phyloP scores from a whole-genome alignment of 164 flowering plant genomes.

The Aristolochia californica region DNA sequence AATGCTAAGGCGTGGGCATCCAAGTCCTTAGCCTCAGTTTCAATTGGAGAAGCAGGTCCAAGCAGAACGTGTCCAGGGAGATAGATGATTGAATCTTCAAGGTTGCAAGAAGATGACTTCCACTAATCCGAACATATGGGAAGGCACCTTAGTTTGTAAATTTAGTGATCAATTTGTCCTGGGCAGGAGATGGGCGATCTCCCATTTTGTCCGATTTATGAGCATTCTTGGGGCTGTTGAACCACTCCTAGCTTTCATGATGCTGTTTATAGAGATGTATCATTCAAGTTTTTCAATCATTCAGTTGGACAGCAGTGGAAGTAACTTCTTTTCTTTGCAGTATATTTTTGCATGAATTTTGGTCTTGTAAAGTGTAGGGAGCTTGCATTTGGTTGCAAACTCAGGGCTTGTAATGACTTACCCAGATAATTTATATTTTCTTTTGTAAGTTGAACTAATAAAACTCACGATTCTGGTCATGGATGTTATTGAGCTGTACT shows the following conservation, averaged over 20 bases:
- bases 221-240: not conserved
- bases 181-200: too few relatives aligned
- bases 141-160: too few relatives aligned
- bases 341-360: not conserved
- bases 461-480: too few relatives aligned
- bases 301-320: not conserved
- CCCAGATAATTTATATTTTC: too few relatives aligned
- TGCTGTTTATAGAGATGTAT: not conserved
- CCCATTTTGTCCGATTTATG: not conserved
- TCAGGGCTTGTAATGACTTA: too few relatives aligned
- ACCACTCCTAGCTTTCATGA: not conserved
- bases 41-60: constrained; percentile 72
- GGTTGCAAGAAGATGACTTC: too few relatives aligned
- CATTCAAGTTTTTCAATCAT: not conserved
- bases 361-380: too few relatives aligned
- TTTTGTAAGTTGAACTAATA: too few relatives aligned
- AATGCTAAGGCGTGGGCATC: constrained; percentile 92
- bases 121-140: too few relatives aligned
- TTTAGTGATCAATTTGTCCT: too few relatives aligned
- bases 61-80: constrained; percentile 25
- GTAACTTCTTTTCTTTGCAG: not conserved
- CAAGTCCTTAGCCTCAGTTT: constrained; percentile 77
- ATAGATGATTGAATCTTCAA: constrained; percentile 1
- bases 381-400: too few relatives aligned
- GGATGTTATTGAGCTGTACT: too few relatives aligned